These are phyloP conservation scores for Camptophora hylomeconis DNA, from an alignment of 2,329 filamentous ascomycete genomes.

Conservation along the genomic window DNA sequence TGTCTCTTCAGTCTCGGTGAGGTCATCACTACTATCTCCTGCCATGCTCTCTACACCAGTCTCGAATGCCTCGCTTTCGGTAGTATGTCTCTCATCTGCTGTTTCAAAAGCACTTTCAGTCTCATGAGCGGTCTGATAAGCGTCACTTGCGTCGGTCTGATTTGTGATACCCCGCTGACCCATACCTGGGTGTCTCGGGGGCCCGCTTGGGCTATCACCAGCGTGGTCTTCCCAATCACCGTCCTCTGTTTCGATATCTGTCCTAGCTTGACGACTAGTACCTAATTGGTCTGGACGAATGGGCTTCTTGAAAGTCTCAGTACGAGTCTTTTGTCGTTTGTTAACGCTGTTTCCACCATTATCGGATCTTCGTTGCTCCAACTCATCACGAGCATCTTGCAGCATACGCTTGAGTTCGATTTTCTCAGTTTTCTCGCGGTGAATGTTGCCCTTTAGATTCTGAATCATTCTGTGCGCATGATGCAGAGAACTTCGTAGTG, in stretches of 20 bases:
- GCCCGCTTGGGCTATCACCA: slow-evolving; percentile 28
- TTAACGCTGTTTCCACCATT: slow-evolving; percentile 28
- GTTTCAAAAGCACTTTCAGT: slow-evolving; percentile 55
- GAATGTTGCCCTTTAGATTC: slow-evolving; percentile 84
- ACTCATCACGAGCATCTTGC: slow-evolving; percentile 84
- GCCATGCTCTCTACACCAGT: slow-evolving; percentile 67
- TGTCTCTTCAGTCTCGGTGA: slow-evolving; percentile 70
- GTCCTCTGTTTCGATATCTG: slow-evolving; percentile 69
- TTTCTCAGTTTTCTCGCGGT: slow-evolving; percentile 97
- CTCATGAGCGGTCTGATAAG: slow-evolving; percentile 74
- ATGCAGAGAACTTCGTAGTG: slow-evolving; percentile 80
- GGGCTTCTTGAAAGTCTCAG: slow-evolving; percentile 65
- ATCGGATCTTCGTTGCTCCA: slow-evolving; percentile 54
- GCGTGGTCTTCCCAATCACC: slow-evolving; percentile 82
- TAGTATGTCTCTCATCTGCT: slow-evolving; percentile 63
- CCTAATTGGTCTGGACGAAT: slow-evolving; percentile 61
- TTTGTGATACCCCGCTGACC: slow-evolving; percentile 14
- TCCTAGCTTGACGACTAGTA: slow-evolving; percentile 56
- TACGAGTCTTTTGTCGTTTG: slow-evolving; percentile 49
- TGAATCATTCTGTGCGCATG: slow-evolving; percentile 96
- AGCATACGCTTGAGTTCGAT: slow-evolving; percentile 89
- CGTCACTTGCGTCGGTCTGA: slow-evolving; percentile 45
- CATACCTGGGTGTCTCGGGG: slow-evolving; percentile 15
- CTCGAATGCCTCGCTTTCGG: slow-evolving; percentile 89
- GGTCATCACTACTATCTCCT: slow-evolving; percentile 61